phyloP scores from a whole-genome alignment of 1,284 basidiomycete genomes.

The Ustilago crameri region DNA sequence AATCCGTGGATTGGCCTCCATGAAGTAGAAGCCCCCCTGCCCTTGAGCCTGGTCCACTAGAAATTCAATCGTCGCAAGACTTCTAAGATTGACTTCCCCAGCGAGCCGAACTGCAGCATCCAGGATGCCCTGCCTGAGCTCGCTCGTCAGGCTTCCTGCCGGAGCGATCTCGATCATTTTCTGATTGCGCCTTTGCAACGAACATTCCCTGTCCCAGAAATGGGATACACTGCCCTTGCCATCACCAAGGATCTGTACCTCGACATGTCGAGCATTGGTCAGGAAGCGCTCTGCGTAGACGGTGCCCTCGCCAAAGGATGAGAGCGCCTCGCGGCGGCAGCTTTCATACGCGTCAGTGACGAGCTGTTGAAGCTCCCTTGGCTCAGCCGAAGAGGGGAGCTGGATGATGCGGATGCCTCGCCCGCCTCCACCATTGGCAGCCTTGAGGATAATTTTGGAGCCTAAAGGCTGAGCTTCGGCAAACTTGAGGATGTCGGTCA shows the following conservation, averaged over 20 bases:
- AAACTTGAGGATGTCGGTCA: slow-evolving; percentile 28
- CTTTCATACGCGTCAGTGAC: slow-evolving; percentile 24
- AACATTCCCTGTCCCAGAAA: slow-evolving; percentile 51
- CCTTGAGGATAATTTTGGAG: slow-evolving; percentile 39
- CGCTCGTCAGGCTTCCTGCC: slow-evolving; percentile 5
- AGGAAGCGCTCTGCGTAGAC: slow-evolving; percentile 46
- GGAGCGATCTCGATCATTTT: slow-evolving; percentile 54
- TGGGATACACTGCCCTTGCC: slow-evolving; percentile 26
- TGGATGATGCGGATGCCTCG: slow-evolving; percentile 38
- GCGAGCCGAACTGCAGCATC: slow-evolving; percentile 19
- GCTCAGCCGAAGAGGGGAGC: background rate
- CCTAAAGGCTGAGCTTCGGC: slow-evolving; percentile 1
- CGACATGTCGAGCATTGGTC: slow-evolving; percentile 38
- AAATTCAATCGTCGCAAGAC: slow-evolving; percentile 47
- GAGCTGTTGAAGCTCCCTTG: background rate
- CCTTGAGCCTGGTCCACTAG: slow-evolving; percentile 19
- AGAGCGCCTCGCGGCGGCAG: slow-evolving; percentile 31
- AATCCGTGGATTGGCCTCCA: slow-evolving; percentile 53
- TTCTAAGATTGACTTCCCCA: slow-evolving; percentile 10
- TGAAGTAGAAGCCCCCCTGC: slow-evolving; percentile 33
- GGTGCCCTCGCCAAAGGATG: slow-evolving; percentile 32
- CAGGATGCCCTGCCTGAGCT: slow-evolving; percentile 14
- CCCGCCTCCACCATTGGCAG: slow-evolving; percentile 47
- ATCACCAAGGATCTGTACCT: slow-evolving; percentile 51
- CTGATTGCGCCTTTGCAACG: slow-evolving; percentile 43